A percentile compares a stretch with the other conserved stretches of the same genome.
phyloP scores from a whole-genome alignment of 805 yeast genomes.

The Metschnikowia orientalis region DNA sequence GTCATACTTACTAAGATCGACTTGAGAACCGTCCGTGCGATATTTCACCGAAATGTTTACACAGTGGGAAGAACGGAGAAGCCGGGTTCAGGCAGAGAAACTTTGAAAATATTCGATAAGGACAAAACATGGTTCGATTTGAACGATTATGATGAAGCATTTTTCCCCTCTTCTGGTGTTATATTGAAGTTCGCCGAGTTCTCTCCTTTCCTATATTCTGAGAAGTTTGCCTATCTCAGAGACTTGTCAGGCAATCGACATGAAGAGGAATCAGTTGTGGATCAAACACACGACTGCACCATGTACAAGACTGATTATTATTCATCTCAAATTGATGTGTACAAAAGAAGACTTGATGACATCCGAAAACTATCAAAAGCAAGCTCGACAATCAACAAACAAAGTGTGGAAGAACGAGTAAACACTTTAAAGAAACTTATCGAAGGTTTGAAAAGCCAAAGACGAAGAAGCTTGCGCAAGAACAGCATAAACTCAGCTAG shows the following conservation, averaged over 20 bases:
- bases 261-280: constrained; percentile 19
- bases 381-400: constrained; percentile 5
- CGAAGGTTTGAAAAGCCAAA: constrained; percentile 5
- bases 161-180: constrained; percentile 34
- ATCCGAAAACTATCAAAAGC: constrained; percentile 16
- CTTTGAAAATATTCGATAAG: constrained; percentile 44
- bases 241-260: constrained; percentile 39
- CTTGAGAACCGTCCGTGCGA: constrained; percentile 51
- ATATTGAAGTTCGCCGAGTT: constrained; percentile 44
- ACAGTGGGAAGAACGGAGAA: constrained; percentile 5
- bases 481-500: constrained; percentile 9
- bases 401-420: constrained; percentile 10
- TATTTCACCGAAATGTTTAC: constrained; percentile 35
- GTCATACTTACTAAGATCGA: constrained; percentile 54
- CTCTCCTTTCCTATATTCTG: constrained; percentile 61
- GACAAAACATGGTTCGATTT: constrained; percentile 60
- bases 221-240: constrained; percentile 64
- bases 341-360: constrained; percentile 24
- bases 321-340: constrained; percentile 25
- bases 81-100: constrained; percentile 6
- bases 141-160: constrained; percentile 58
- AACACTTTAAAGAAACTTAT: constrained; percentile 18
- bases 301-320: constrained; percentile 25
- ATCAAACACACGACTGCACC: constrained; percentile 28
- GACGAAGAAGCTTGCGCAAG: constrained; percentile 6